These are phyloP conservation scores for Marchantia paleacea DNA, from an alignment of 225 moss, liverwort and hornwort genomes.

Conservation along the genomic window DNA sequence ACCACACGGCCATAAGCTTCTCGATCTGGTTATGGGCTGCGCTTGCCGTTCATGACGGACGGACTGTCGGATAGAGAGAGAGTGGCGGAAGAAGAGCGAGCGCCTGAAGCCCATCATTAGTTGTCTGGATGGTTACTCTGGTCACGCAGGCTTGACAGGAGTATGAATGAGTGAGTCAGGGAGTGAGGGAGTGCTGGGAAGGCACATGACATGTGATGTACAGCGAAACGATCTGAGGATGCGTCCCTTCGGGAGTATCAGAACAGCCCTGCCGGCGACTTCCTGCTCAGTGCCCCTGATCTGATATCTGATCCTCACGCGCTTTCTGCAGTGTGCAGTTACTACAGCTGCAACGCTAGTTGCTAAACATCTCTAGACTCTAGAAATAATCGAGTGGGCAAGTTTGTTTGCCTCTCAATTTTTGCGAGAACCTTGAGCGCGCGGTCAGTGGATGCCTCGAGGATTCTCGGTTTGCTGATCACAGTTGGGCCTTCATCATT, in stretches of 20 bases:
- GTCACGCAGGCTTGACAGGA: too few species aligned
- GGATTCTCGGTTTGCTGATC: neutral
- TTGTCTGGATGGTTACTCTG: too few species aligned
- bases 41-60: too few species aligned
- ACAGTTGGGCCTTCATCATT: neutral
- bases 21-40: too few species aligned
- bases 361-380: neutral
- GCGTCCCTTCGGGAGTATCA: neutral
- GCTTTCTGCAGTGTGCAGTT: neutral
- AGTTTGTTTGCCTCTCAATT: slow-evolving; percentile 9
- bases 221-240: neutral
- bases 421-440: neutral
- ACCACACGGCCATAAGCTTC: too few species aligned
- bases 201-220: neutral
- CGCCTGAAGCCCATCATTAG: too few species aligned
- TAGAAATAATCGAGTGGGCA: slow-evolving; percentile 2
- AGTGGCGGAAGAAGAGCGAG: too few species aligned
- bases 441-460: neutral
- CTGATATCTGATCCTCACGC: slow-evolving; percentile 1
- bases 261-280: neutral
- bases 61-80: too few species aligned
- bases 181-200: too few species aligned
- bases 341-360: neutral
- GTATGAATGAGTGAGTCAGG: too few species aligned
- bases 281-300: neutral